Conservation (phyloP, 1,284 basidiomycete species). For the Cutaneotrichosporon sp. region DNA sequence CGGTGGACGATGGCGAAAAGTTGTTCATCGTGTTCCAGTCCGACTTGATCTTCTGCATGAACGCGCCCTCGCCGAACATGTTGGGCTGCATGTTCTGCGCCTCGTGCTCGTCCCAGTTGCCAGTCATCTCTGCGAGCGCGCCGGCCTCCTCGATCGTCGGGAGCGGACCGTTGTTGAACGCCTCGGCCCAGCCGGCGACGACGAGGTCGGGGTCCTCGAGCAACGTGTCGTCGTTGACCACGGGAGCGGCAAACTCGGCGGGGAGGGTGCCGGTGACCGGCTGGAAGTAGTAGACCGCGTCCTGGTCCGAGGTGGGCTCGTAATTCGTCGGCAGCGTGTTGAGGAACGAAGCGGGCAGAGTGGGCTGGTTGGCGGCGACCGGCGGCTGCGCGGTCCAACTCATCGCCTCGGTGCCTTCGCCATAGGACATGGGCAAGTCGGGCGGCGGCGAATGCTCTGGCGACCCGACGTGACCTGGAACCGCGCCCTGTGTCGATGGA, state of each 20-base stretch:
- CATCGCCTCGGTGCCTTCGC: neutral
- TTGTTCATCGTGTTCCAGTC: neutral
- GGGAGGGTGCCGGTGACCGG: neutral
- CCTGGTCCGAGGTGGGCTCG: neutral
- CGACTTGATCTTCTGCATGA: slow-evolving; percentile 1
- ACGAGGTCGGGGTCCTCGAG: neutral
- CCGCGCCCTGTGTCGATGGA: neutral
- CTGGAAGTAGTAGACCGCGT: slow-evolving; percentile 1
- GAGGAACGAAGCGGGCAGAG: neutral
- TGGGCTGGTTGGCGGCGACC: neutral
- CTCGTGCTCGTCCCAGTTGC: neutral
- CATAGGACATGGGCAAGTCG: neutral
- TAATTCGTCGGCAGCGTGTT: neutral
- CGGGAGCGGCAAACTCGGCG: neutral
- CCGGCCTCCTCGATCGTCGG: no score
- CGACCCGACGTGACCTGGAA: neutral
- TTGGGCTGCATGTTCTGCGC: neutral
- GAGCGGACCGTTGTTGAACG: neutral
- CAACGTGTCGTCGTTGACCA: neutral
- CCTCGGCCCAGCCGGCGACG: slow-evolving; percentile 1
- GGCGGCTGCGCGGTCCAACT: neutral
- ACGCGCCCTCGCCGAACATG: neutral
- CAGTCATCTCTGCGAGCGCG: neutral
- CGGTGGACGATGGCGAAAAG: no score
- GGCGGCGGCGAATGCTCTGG: neutral